Evolutionary conservation across 805 yeast species (phyloP).

Genomic region (Candida railenensis): DNA sequence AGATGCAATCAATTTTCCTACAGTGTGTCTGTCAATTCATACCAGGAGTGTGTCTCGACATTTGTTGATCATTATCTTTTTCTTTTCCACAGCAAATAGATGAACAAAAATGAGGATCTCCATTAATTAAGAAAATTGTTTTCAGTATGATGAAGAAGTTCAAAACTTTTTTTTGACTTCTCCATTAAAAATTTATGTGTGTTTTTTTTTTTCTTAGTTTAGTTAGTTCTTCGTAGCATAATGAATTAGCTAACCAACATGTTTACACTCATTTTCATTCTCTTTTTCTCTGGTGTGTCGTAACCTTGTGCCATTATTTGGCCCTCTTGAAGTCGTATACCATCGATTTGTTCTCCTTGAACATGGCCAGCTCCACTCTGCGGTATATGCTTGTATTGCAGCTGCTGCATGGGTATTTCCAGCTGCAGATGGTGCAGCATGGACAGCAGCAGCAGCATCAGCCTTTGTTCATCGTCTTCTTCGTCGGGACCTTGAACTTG

Average conservation of each 20-base stretch:
- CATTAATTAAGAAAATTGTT: too few species aligned
- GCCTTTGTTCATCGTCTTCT: neutral
- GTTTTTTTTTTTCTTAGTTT: neutral
- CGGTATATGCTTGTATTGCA: neutral
- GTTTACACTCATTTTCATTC: constrained; percentile 40
- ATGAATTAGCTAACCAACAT: constrained; percentile 36
- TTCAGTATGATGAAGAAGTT: too few species aligned
- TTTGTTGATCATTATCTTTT: neutral
- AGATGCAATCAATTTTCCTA: neutral
- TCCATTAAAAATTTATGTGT: too few species aligned
- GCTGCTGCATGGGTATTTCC: neutral
- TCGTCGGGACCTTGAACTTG: neutral
- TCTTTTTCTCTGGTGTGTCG: constrained; percentile 29
- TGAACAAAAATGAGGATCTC: too few species aligned
- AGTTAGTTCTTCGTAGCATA: neutral
- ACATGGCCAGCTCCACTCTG: neutral
- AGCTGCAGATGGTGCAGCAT: neutral
- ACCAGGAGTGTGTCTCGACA: neutral
- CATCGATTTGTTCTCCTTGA: neutral
- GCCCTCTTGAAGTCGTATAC: neutral
- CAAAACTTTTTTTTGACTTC: too few species aligned
- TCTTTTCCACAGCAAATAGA: too few species aligned
- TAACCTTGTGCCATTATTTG: constrained; percentile 8
- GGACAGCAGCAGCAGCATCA: neutral
- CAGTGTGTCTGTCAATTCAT: neutral